Evolutionary conservation across 2,329 filamentous ascomycete genomes (phyloP).

Genomic region (Amesomyces nigricolor): DNA sequence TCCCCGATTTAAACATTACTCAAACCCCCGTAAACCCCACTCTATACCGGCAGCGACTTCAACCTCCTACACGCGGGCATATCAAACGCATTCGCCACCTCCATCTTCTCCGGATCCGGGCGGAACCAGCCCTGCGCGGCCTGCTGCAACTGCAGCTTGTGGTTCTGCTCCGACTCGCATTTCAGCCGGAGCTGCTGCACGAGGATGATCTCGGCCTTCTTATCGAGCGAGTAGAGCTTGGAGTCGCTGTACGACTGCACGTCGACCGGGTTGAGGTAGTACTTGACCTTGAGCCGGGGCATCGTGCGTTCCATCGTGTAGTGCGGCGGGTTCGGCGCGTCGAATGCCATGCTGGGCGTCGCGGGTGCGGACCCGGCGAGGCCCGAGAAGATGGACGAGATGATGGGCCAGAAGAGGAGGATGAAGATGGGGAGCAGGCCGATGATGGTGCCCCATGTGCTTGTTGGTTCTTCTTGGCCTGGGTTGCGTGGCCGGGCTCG

Average conservation of each 20-base stretch:
- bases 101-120: slow-evolving; percentile 73
- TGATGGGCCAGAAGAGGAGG: slow-evolving; percentile 77
- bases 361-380: slow-evolving; percentile 42
- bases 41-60: slow-evolving; percentile 15
- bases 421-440: slow-evolving; percentile 83
- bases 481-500: slow-evolving; percentile 67
- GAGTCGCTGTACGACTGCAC: slow-evolving; percentile 62
- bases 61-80: slow-evolving; percentile 51
- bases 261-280: slow-evolving; percentile 78
- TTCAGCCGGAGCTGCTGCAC: slow-evolving; percentile 60
- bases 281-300: slow-evolving; percentile 65
- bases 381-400: slow-evolving; percentile 72
- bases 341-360: slow-evolving; percentile 70
- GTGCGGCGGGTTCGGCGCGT: slow-evolving; percentile 57
- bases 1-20: neutral
- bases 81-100: slow-evolving; percentile 53
- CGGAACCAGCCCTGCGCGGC: slow-evolving; percentile 85
- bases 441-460: slow-evolving; percentile 53
- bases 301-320: slow-evolving; percentile 70
- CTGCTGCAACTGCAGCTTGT: slow-evolving; percentile 62
- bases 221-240: slow-evolving; percentile 71
- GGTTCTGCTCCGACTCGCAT: slow-evolving; percentile 68
- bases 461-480: slow-evolving; percentile 46
- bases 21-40: neutral
- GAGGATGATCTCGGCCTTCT: slow-evolving; percentile 67